Conservation (phyloP, 176 grass and related monocot species). For the Oryza australiensis region DNA sequence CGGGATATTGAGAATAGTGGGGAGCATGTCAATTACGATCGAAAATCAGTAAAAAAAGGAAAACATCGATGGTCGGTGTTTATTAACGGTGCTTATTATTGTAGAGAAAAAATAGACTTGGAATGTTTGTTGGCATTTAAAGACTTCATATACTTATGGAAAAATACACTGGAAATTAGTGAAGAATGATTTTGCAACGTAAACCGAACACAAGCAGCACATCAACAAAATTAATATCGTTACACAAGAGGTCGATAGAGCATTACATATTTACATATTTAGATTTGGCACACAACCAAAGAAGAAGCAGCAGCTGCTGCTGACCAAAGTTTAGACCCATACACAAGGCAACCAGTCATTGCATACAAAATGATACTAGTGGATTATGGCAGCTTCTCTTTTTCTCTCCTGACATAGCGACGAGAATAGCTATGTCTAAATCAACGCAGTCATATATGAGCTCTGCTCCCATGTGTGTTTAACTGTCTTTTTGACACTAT, state of each 20-base stretch:
- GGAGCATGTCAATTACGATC: too few species aligned
- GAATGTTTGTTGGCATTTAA: too few species aligned
- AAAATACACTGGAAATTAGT: not conserved
- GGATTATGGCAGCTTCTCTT: conserved; percentile 40
- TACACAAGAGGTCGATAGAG: too few species aligned
- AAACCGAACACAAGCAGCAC: conserved; percentile 24
- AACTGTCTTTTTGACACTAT: not conserved
- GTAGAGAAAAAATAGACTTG: too few species aligned
- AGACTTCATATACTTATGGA: too few species aligned
- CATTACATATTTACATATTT: conserved; percentile 53
- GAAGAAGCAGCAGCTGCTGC: conserved; percentile 28
- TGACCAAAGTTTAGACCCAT: conserved; percentile 43
- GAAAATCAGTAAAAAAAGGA: too few species aligned
- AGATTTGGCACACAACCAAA: conserved; percentile 56
- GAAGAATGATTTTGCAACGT: not conserved
- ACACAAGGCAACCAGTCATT: conserved; percentile 43
- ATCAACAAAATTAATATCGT: conserved; percentile 40
- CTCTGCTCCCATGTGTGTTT: not conserved
- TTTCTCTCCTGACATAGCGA: not conserved
- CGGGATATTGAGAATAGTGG: too few species aligned
- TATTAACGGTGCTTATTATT: too few species aligned
- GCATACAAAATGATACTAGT: conserved; percentile 51
- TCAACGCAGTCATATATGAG: not conserved
- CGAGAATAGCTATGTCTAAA: not conserved
- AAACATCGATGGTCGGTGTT: too few species aligned